Percentiles rank a stretch among this genome's conserved stretches.
Evolutionary conservation across 2,329 filamentous ascomycete species (phyloP).

Genomic region (Clarireedia homoeocarpa): DNA sequence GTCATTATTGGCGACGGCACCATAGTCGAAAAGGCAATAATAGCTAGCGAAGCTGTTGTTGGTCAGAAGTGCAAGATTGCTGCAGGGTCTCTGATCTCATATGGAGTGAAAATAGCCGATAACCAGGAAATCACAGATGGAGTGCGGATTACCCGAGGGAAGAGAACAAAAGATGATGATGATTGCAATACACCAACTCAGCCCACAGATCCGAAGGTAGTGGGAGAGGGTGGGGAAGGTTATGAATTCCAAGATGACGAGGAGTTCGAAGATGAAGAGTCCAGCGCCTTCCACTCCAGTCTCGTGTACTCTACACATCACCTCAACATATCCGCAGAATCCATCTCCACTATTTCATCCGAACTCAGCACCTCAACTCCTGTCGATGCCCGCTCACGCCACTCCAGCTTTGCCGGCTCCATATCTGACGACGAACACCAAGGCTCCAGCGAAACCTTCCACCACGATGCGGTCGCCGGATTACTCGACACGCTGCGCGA

Average conservation of each 20-base stretch:
- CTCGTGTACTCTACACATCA: slow-evolving; percentile 30
- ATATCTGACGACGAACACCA: slow-evolving; percentile 51
- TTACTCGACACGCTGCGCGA: slow-evolving; percentile 80
- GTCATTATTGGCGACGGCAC: slow-evolving; percentile 68
- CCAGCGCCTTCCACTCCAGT: slow-evolving; percentile 46
- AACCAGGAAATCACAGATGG: slow-evolving; percentile 37
- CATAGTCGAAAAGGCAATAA: slow-evolving; percentile 61
- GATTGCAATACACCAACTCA: slow-evolving; percentile 22
- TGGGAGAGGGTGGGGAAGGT: slow-evolving; percentile 51
- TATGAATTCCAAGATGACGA: slow-evolving; percentile 58
- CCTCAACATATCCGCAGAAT: slow-evolving; percentile 39
- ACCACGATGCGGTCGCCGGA: slow-evolving; percentile 77
- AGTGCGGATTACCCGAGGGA: slow-evolving; percentile 36
- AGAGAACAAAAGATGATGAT: slow-evolving; percentile 32
- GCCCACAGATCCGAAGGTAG: slow-evolving; percentile 42
- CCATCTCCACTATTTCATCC: slow-evolving; percentile 58
- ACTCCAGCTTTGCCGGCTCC: slow-evolving; percentile 66
- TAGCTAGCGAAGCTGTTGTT: slow-evolving; percentile 65
- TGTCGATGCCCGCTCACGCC: slow-evolving; percentile 42
- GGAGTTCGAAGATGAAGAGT: slow-evolving; percentile 46
- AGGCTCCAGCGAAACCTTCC: slow-evolving; percentile 56
- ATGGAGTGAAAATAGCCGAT: slow-evolving; percentile 64
- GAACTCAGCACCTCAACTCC: slow-evolving; percentile 30
- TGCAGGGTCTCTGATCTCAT: slow-evolving; percentile 71
- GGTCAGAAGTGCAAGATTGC: slow-evolving; percentile 64